Evolutionary conservation across 1,284 basidiomycete species (phyloP), one percentile per base, ranked within the genome.

Genomic region (Papiliotrema nemorosa): DNA sequence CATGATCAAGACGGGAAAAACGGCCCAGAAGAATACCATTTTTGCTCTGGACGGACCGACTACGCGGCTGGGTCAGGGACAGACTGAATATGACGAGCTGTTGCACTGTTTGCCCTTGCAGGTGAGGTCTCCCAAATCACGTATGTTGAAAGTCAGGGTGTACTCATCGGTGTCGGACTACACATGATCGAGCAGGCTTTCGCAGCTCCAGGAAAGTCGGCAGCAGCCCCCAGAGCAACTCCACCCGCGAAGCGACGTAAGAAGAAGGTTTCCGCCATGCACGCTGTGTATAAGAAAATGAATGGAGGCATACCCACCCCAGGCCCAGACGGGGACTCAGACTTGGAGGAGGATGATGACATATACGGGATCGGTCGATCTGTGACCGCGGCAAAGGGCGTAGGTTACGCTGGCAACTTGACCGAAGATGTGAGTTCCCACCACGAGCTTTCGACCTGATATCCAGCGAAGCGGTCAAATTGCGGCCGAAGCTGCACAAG

Each of bases 81-180:
- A 36, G 45, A 41, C 29, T 47, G 75, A 77, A 44, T 77, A 81
- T 38, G 79, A 82, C 52, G 78, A 79, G 4, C 74, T 94, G 38
- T 88, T 92, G 67, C 90, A 94, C 72, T 94, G 90, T 69, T 80
- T 87, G 3, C 86, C 88, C 63, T 67, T 92, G 24, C 90, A 73
- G 53, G 70, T 67, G 25, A 42, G 63, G 26, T 41, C 1, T n/a
- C 12, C 1, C 41, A 26, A 7, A 9, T 49, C 29, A 43, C 12
- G 39, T 48, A 6, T n/a, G n/a, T n/a, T n/a, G n/a, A n/a, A n/a
- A n/a, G n/a, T n/a, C 33, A 93, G 75, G 90, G 90, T 35, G 82
- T 86, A 12, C 84, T 92, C 53, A 78, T 94, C 14, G 90, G 90
- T 10, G 80, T 92, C 36, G 90, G 90, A 7, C 80, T 91, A 36